These are phyloP conservation scores for Rhodomyrtus tomentosa DNA, from an alignment of 345 rosid genomes.

Conservation along the genomic window DNA sequence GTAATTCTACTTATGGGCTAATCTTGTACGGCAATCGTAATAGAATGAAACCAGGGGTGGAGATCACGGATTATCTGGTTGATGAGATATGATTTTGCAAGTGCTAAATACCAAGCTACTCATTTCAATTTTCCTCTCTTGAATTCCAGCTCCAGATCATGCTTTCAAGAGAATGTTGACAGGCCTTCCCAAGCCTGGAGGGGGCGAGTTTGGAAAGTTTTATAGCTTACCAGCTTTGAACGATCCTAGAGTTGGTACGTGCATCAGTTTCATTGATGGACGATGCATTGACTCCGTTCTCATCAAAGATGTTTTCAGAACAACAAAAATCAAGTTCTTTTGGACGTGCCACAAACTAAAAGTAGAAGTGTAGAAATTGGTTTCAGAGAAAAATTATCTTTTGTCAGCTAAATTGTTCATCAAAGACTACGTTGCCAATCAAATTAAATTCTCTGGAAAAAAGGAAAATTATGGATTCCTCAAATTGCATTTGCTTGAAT, in stretches of 20 bases:
- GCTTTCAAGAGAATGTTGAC: slow-evolving; percentile 54
- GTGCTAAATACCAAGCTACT: neutral
- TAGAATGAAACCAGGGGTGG: neutral
- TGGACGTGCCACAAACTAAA: neutral
- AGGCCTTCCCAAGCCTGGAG: slow-evolving; percentile 66
- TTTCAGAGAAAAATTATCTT: neutral
- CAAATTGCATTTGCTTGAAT: neutral
- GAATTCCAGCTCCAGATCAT: slow-evolving; percentile 51
- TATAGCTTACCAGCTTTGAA: slow-evolving; percentile 60
- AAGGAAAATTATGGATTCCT: neutral
- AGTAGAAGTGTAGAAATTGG: neutral
- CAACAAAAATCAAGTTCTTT: neutral
- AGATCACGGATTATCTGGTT: neutral
- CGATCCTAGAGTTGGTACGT: slow-evolving; percentile 66
- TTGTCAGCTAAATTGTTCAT: neutral
- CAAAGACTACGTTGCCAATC: neutral
- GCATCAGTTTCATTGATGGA: neutral
- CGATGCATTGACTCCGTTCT: neutral
- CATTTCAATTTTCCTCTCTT: neutral
- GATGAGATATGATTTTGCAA: neutral
- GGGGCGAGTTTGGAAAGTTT: slow-evolving; percentile 76
- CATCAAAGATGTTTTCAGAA: neutral
- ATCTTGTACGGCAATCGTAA: neutral
- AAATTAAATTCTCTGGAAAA: neutral
- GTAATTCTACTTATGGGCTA: neutral